Conservation (phyloP, 495 filamentous ascomycete genomes). For the Rostrohypoxylon terebratum region DNA sequence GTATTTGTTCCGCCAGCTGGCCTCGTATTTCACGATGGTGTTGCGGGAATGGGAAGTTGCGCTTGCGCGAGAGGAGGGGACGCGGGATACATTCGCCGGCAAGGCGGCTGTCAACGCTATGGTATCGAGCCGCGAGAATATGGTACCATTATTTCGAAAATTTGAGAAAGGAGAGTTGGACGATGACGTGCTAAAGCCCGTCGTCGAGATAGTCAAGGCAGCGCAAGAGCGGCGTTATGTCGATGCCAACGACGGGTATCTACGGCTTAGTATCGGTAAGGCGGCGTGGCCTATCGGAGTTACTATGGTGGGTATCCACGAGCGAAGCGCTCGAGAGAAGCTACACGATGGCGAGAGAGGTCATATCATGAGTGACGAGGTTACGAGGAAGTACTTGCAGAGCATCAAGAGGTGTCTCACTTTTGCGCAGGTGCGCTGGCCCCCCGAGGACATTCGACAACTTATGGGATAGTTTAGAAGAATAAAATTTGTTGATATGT, state of each 20-base stretch:
- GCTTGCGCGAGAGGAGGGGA: conserved; percentile 70
- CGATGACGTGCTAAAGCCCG: conserved; percentile 79
- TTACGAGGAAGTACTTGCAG: conserved; percentile 93
- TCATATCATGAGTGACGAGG: conserved; percentile 97
- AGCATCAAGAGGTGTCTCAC: conserved; percentile 97
- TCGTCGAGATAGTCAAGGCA: conserved; percentile 93
- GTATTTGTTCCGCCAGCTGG: conserved; percentile 86
- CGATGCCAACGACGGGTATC: conserved; percentile 94
- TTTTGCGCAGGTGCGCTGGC: conserved; percentile 97
- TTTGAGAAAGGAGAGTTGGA: conserved; percentile 85
- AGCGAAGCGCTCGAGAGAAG: conserved; percentile 93
- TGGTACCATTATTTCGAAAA: conserved; percentile 89
- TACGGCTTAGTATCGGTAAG: conserved; percentile 94
- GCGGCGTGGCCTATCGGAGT: conserved; percentile 99
- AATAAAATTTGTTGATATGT: conserved; percentile 18
- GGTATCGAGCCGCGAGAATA: conserved; percentile 82
- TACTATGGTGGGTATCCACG: conserved; percentile 99
- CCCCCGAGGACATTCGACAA: conserved; percentile 90
- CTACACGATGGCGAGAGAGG: conserved; percentile 90
- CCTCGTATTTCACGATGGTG: conserved; percentile 93
- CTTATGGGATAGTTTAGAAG: conserved; percentile 85
- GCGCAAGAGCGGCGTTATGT: conserved; percentile 93
- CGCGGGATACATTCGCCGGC: conserved; percentile 75
- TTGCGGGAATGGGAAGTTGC: conserved; percentile 87
- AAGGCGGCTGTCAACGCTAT: conserved; percentile 82